phyloP scores from a whole-genome alignment of 31 red algal genomes.

The Pterothamnion heteromorphum region DNA sequence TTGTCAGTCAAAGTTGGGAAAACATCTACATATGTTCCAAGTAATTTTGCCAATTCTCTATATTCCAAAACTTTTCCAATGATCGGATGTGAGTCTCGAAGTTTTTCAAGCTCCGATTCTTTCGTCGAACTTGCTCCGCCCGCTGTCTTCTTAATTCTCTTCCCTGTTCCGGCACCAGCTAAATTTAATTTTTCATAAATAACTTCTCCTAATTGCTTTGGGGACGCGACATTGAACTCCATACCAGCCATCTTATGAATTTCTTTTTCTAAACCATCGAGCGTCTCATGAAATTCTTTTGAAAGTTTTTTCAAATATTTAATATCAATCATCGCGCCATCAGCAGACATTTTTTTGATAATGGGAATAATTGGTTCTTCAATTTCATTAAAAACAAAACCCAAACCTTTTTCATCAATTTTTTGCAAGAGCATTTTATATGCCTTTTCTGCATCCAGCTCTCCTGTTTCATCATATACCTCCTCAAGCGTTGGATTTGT shows the following conservation, averaged over 20 bases:
- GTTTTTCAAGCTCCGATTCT: background rate
- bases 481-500: too few species aligned
- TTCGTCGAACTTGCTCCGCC: background rate
- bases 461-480: too few species aligned
- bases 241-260: background rate
- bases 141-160: background rate
- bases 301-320: background rate
- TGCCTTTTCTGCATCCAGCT: too few species aligned
- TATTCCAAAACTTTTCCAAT: background rate
- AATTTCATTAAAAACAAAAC: constrained; percentile 9
- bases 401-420: background rate
- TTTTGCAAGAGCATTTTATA: background rate
- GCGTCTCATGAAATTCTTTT: constrained; percentile 1
- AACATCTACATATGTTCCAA: background rate
- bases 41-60: constrained; percentile 15
- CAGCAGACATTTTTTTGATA: background rate
- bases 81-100: background rate
- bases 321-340: background rate
- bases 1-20: background rate
- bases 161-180: background rate
- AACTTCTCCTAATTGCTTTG: background rate
- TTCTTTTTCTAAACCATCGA: background rate
- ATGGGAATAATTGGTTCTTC: background rate
- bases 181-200: background rate
- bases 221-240: background rate